Conservation (phyloP, 176 grass and related monocot genomes). For the Pharus latifolius region DNA sequence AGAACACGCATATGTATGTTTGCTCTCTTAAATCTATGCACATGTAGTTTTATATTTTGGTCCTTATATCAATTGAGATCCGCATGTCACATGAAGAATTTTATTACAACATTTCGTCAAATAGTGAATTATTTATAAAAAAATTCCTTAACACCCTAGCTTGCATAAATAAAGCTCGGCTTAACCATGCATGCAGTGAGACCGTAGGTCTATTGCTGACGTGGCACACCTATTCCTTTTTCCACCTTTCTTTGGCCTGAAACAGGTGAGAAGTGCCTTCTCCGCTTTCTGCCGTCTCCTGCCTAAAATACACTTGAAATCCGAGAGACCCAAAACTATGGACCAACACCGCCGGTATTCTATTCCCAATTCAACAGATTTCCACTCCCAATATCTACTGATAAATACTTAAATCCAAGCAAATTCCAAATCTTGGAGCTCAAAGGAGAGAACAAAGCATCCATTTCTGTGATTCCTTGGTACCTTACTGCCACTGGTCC, state of each 20-base stretch:
- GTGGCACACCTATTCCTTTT: constrained; percentile 2
- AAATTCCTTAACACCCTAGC: no score
- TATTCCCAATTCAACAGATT: constrained; percentile 25
- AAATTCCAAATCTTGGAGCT: not conserved
- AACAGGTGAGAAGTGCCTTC: not conserved
- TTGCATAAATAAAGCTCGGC: no score
- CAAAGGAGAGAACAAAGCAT: not conserved
- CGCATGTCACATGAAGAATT: no score
- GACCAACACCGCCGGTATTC: constrained; percentile 33
- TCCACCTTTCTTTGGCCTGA: not conserved
- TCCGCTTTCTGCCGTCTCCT: not conserved
- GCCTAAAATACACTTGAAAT: not conserved
- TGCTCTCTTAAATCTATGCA: no score
- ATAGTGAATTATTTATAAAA: no score
- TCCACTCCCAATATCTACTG: constrained; percentile 14
- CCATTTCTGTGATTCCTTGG: not conserved
- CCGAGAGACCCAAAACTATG: constrained; percentile 33
- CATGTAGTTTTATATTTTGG: no score
- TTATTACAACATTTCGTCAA: no score
- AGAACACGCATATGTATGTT: no score
- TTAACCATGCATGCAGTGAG: not conserved
- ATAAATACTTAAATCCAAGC: not conserved
- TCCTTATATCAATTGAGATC: no score
- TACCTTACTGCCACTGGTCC: not conserved
- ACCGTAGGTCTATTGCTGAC: not conserved